phyloP scores from a whole-genome alignment of 192 early-diverging fungal species.

The Martensiomyces pterosporus region DNA sequence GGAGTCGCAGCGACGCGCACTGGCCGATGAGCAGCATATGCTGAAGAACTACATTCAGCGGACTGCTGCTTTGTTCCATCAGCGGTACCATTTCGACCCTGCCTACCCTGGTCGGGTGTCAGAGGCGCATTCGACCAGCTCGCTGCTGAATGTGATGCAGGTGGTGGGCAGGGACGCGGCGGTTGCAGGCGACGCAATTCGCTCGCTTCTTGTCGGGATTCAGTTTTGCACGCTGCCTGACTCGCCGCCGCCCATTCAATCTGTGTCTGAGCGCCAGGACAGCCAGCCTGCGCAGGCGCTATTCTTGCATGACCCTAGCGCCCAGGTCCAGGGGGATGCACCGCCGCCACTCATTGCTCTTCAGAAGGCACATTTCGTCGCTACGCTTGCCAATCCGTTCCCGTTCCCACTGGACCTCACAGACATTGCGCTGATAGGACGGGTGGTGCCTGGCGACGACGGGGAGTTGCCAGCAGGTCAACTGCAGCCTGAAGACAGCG shows the following conservation, averaged over 20 bases:
- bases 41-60: conserved; percentile 27
- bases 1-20: conserved; percentile 11
- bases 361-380: conserved; percentile 31
- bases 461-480: no score
- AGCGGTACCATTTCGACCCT: conserved; percentile 17
- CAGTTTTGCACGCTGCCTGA: conserved; percentile 26
- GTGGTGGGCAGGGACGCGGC: conserved; percentile 29
- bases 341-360: conserved; percentile 21
- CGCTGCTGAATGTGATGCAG: no score
- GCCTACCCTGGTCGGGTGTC: no score
- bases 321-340: conserved; percentile 19
- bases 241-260: conserved; percentile 8
- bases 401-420: conserved; percentile 38
- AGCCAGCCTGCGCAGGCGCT: conserved; percentile 5
- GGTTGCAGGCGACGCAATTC: conserved; percentile 19
- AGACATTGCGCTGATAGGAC: conserved; percentile 10
- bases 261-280: background rate
- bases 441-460: background rate
- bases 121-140: no score
- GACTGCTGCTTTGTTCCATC: conserved; percentile 22
- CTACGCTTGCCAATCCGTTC: conserved; percentile 41
- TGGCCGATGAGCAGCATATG: conserved; percentile 42
- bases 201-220: conserved; percentile 27
- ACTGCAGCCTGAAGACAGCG: no score
- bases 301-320: conserved; percentile 48